phyloP scores from a whole-genome alignment of 208 protist species.

The Perkinsela sp. region DNA sequence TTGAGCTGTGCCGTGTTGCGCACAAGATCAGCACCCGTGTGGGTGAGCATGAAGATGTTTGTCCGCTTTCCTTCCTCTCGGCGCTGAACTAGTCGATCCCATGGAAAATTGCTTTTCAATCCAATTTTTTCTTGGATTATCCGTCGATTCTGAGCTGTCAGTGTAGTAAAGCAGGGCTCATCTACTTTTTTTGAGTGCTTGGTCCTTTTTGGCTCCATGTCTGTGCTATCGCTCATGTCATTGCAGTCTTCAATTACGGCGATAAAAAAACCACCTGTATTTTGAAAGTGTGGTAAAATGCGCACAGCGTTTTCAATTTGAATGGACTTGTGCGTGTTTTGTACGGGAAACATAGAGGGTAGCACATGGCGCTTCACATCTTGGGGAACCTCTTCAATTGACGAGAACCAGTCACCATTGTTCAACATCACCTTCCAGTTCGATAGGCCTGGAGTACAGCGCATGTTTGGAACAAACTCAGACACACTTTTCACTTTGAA shows the following conservation, averaged over 20 bases:
- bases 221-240: conserved; percentile 6
- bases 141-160: conserved; percentile 12
- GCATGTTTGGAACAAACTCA: conserved; percentile 27
- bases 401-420: conserved; percentile 19
- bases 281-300: conserved; percentile 70
- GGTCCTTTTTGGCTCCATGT: neutral
- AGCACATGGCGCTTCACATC: conserved; percentile 7
- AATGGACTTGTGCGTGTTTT: conserved; percentile 4
- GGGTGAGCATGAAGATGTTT: conserved; percentile 42
- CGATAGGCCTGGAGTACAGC: conserved; percentile 24
- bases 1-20: conserved; percentile 16
- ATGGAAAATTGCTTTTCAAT: conserved; percentile 25
- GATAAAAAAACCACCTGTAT: conserved; percentile 87
- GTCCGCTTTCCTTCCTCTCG: conserved; percentile 21
- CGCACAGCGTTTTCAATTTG: conserved; percentile 47
- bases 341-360: conserved; percentile 3
- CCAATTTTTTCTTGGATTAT: conserved; percentile 13
- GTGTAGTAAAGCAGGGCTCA: conserved; percentile 11
- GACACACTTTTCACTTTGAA: conserved; percentile 55
- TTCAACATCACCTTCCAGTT: conserved; percentile 41
- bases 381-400: conserved; percentile 24
- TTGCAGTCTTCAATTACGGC: conserved; percentile 41
- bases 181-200: no score
- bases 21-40: conserved; percentile 13
- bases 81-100: conserved; percentile 17